A percentile compares a stretch with the other conserved stretches of the same genome.
Evolutionary conservation across 2,329 filamentous ascomycete species (phyloP).

Genomic region (Intubia oerlemansii): DNA sequence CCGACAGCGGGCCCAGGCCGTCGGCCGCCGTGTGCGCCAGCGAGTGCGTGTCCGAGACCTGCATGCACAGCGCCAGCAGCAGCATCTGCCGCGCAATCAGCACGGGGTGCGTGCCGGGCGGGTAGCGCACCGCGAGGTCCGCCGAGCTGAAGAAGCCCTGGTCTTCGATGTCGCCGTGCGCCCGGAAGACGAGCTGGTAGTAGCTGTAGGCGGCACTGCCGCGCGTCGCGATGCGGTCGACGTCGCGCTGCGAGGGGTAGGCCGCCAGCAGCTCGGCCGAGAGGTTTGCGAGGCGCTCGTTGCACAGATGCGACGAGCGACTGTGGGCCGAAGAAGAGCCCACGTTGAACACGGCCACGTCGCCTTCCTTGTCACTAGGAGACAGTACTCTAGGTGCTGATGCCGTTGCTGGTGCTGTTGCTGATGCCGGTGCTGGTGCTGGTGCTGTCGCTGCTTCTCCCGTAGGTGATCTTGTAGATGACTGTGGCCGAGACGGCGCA

Average conservation of each 20-base stretch:
- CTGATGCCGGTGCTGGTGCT: too few species aligned
- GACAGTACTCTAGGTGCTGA: too few species aligned
- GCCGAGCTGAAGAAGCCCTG: conserved; percentile 2
- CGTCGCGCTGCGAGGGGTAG: conserved; percentile 3
- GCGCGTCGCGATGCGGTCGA: conserved; percentile 4
- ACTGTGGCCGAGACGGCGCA: too few species aligned
- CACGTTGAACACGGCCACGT: too few species aligned
- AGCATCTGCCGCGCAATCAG: conserved; percentile 15
- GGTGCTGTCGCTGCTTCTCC: too few species aligned
- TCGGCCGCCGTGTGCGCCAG: too few species aligned
- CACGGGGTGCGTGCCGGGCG: conserved; percentile 10
- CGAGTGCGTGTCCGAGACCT: conserved; percentile 14
- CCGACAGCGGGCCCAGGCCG: conserved; percentile 3
- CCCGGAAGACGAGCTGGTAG: conserved; percentile 3
- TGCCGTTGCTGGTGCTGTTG: background rate
- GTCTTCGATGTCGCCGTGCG: conserved; percentile 1
- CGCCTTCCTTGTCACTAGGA: too few species aligned
- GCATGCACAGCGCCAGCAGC: conserved; percentile 13
- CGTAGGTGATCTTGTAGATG: too few species aligned
- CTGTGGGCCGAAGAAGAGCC: background rate
- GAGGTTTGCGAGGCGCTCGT: too few species aligned
- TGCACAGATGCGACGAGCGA: conserved; percentile 1
- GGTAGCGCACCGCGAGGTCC: background rate
- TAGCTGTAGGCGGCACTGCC: conserved; percentile 4
- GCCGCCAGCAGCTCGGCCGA: conserved; percentile 1